Evolutionary conservation across 1,284 basidiomycete genomes (phyloP).

Genomic region (Marasmius tenuissimus): DNA sequence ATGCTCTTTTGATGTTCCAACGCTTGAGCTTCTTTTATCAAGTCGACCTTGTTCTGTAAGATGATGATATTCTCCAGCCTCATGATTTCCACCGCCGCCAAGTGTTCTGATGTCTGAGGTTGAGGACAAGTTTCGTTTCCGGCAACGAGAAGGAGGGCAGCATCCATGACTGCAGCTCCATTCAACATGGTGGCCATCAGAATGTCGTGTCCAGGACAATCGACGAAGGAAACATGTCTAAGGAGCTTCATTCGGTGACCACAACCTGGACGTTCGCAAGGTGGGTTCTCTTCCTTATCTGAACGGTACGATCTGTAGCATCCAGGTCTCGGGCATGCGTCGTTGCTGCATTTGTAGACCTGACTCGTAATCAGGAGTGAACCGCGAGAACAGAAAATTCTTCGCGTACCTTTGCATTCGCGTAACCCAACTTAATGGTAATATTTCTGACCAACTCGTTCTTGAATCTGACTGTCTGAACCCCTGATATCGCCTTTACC

Average conservation of each 20-base stretch:
- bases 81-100: constrained; percentile 99
- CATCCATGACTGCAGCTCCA: constrained; percentile 99
- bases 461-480: constrained; percentile 98
- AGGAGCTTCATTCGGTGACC: constrained; percentile 88
- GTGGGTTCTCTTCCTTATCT: constrained; percentile 91
- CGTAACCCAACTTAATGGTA: constrained; percentile 98
- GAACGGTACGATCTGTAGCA: constrained; percentile 94
- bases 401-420: constrained; percentile 90
- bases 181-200: constrained; percentile 99
- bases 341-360: constrained; percentile 98
- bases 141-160: constrained; percentile 91
- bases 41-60: constrained; percentile 95
- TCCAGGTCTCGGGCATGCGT: constrained; percentile 89
- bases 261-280: constrained; percentile 93
- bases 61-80: constrained; percentile 98
- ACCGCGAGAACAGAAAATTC: constrained; percentile 17
- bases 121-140: constrained; percentile 99
- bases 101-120: constrained; percentile 97
- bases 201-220: constrained; percentile 94
- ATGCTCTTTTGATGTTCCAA: constrained; percentile 94
- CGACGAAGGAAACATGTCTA: constrained; percentile 96
- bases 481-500: constrained; percentile 99
- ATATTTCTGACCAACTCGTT: constrained; percentile 98
- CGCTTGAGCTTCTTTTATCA: constrained; percentile 91
- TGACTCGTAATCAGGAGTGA: constrained; percentile 28